Evolutionary conservation across 495 filamentous ascomycete genomes (phyloP).

Genomic region (Pseudevernia furfuracea): DNA sequence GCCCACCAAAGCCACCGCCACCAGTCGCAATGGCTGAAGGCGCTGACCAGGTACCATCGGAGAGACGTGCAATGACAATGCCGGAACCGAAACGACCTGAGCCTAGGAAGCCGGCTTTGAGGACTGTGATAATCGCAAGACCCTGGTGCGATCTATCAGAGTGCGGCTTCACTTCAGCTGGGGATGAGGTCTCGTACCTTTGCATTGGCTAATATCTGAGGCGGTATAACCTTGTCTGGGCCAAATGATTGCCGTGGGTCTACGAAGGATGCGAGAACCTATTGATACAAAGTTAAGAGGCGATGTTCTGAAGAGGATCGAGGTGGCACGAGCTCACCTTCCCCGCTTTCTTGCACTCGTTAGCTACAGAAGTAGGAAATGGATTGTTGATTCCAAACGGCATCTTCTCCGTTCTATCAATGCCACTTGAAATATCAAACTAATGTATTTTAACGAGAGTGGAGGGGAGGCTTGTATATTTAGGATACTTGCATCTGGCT

Average conservation of each 20-base stretch:
- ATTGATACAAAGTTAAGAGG: constrained; percentile 1
- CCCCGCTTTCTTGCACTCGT: constrained; percentile 84
- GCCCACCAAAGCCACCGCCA: constrained; percentile 89
- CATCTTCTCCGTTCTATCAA: constrained; percentile 32
- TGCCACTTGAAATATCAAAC: not conserved
- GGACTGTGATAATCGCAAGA: constrained; percentile 85
- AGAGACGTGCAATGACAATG: constrained; percentile 85
- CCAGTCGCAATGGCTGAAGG: constrained; percentile 86
- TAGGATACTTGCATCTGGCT: not conserved
- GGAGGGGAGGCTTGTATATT: not conserved
- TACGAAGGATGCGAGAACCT: constrained; percentile 85
- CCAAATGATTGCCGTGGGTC: constrained; percentile 92
- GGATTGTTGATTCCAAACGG: constrained; percentile 62
- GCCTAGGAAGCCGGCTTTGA: constrained; percentile 94
- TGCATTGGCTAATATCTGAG: constrained; percentile 77
- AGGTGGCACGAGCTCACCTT: constrained; percentile 39
- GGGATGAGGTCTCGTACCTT: constrained; percentile 54
- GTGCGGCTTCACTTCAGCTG: not conserved
- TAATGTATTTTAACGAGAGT: not conserved
- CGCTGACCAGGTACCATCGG: constrained; percentile 88
- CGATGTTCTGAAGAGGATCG: not conserved
- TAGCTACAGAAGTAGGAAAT: constrained; percentile 56
- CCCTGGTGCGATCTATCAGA: constrained; percentile 47
- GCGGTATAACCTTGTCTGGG: constrained; percentile 95
- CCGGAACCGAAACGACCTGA: constrained; percentile 89